A percentile compares a stretch with the other conserved stretches of the same genome.
Evolutionary conservation across 2,329 filamentous ascomycete genomes (phyloP).

Genomic region (Camillea tinctor): DNA sequence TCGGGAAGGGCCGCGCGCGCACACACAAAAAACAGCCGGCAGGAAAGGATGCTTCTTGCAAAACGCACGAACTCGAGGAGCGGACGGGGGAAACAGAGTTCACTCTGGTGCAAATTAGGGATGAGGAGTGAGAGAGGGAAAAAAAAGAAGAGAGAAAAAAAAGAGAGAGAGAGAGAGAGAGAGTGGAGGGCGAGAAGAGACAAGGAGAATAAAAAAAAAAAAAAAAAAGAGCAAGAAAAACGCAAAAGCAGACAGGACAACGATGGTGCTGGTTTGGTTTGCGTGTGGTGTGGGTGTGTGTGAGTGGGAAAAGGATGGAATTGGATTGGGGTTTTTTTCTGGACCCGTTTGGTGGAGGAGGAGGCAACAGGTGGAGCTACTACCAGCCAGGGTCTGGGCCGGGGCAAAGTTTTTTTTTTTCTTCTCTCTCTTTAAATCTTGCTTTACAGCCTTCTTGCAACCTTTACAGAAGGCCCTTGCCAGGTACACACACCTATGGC

Average conservation of each 20-base stretch:
- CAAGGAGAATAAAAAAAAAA: slow-evolving; percentile 44
- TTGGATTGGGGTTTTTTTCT: slow-evolving; percentile 20
- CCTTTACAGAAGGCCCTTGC: background rate
- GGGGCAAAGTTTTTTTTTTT: background rate
- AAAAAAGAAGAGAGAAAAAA: slow-evolving; percentile 20
- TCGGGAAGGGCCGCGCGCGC: slow-evolving; percentile 34
- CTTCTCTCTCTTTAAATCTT: background rate
- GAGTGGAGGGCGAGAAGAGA: slow-evolving; percentile 29
- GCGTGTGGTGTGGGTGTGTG: slow-evolving; percentile 31
- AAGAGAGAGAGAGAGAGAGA: slow-evolving; percentile 22
- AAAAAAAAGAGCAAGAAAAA: slow-evolving; percentile 28
- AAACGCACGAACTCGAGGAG: slow-evolving; percentile 37
- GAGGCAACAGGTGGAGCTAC: slow-evolving; percentile 17
- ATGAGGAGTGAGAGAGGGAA: slow-evolving; percentile 26
- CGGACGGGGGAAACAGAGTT: slow-evolving; percentile 23
- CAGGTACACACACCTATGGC: background rate
- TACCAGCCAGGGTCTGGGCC: background rate
- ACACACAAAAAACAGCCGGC: slow-evolving; percentile 32
- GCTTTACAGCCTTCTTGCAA: background rate
- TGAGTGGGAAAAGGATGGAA: slow-evolving; percentile 32
- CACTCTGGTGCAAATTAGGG: slow-evolving; percentile 27
- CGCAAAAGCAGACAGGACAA: slow-evolving; percentile 36
- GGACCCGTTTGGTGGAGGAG: slow-evolving; percentile 25
- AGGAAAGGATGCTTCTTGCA: slow-evolving; percentile 37
- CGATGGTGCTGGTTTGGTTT: slow-evolving; percentile 36